Evolutionary conservation across 768 basidiomycete genomes (phyloP).

Genomic region (Phylloporus arenicola): DNA sequence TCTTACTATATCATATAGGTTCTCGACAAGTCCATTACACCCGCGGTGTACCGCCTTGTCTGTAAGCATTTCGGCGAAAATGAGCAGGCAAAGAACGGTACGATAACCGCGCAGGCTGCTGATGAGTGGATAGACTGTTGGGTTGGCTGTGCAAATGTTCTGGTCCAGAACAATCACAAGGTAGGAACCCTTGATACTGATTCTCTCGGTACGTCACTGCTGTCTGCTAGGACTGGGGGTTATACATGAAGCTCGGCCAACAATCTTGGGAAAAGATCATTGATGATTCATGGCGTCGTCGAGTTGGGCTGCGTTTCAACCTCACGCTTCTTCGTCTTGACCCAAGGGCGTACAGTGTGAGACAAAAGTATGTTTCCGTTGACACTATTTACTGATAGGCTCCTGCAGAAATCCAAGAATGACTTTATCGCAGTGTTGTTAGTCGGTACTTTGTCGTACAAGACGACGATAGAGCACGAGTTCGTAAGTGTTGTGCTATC

Average conservation of each 20-base stretch:
- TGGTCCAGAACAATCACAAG: slow-evolving; percentile 46
- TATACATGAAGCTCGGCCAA: slow-evolving; percentile 47
- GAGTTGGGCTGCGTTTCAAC: slow-evolving; percentile 62
- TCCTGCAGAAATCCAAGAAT: slow-evolving; percentile 40
- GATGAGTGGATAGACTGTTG: slow-evolving; percentile 66
- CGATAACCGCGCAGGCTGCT: slow-evolving; percentile 33
- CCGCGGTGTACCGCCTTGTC: slow-evolving; percentile 51
- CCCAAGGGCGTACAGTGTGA: slow-evolving; percentile 54
- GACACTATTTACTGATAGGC: not conserved
- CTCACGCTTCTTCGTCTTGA: slow-evolving; percentile 51
- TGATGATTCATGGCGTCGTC: slow-evolving; percentile 45
- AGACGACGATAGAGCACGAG: slow-evolving; percentile 51
- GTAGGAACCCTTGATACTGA: slow-evolving; percentile 25
- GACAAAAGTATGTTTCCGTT: slow-evolving; percentile 14
- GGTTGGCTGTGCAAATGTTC: slow-evolving; percentile 62
- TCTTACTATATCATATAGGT: slow-evolving; percentile 32
- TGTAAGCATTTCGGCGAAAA: slow-evolving; percentile 42
- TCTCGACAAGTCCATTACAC: slow-evolving; percentile 43
- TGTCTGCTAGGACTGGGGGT: slow-evolving; percentile 51
- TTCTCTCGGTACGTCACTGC: not conserved
- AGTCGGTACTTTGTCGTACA: slow-evolving; percentile 43
- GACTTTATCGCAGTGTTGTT: slow-evolving; percentile 52
- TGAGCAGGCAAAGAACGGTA: slow-evolving; percentile 13
- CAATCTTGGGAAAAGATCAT: slow-evolving; percentile 54
- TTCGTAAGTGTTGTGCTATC: slow-evolving; percentile 54